Conservation (phyloP, 2,329 filamentous ascomycete genomes). For the Ploettnerulaceae sp. region DNA sequence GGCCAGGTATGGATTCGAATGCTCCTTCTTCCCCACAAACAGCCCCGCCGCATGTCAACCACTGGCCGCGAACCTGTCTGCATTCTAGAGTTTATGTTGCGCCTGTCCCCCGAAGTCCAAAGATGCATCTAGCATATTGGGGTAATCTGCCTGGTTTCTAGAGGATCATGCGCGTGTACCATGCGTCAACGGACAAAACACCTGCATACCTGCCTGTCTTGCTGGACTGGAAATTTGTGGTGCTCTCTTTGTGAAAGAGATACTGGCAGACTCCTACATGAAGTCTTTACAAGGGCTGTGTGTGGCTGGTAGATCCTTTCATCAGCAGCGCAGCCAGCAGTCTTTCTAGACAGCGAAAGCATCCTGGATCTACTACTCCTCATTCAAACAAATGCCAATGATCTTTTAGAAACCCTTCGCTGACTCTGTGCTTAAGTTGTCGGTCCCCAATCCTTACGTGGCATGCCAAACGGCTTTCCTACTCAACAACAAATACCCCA, state of each 20-base stretch:
- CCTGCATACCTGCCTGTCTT: too few species aligned
- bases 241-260: too few species aligned
- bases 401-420: constrained; percentile 4
- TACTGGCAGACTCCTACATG: too few species aligned
- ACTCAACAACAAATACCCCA: constrained; percentile 53
- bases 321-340: too few species aligned
- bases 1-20: constrained; percentile 32
- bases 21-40: constrained; percentile 22
- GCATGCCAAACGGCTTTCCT: constrained; percentile 56
- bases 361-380: not conserved
- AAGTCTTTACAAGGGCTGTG: too few species aligned
- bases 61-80: constrained; percentile 2
- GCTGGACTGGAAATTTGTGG: too few species aligned
- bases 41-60: constrained; percentile 26
- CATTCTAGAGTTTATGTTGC: not conserved
- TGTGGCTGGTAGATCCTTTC: too few species aligned
- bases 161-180: too few species aligned
- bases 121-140: too few species aligned
- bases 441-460: constrained; percentile 57
- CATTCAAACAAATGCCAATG: not conserved
- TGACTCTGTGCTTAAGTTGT: constrained; percentile 34
- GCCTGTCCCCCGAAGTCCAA: not conserved
- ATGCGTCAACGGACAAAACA: too few species aligned
- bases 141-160: too few species aligned
- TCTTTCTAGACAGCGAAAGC: not conserved